Conservation (phyloP, 192 early-diverging fungal species). For the Phlyctochytrium planicorne region DNA sequence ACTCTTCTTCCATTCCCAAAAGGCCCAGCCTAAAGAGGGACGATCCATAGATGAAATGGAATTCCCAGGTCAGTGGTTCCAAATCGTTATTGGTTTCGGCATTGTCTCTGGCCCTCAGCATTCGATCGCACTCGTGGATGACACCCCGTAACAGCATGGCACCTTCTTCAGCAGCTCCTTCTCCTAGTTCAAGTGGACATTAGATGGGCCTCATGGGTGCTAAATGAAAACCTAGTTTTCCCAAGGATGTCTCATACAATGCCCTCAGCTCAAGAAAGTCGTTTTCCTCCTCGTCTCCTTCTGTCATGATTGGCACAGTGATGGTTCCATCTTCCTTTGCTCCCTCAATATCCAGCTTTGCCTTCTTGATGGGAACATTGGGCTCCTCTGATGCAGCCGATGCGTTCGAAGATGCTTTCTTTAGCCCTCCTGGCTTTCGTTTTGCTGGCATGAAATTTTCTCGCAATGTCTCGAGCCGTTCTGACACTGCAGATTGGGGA, state of each 20-base stretch:
- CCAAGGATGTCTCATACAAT: constrained; percentile 14
- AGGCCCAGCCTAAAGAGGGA: constrained; percentile 29
- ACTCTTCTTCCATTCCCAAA: constrained; percentile 8
- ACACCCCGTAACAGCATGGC: constrained; percentile 29
- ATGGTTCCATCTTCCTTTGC: not conserved
- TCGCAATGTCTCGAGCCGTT: constrained; percentile 54
- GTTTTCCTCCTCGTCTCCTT: not conserved
- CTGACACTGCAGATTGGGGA: constrained; percentile 92
- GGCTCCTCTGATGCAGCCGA: not conserved
- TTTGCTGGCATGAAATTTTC: constrained; percentile 11
- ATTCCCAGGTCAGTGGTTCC: constrained; percentile 19
- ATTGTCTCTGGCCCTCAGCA: constrained; percentile 15
- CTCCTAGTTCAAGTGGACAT: not conserved
- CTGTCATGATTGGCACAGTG: not conserved
- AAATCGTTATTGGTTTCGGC: constrained; percentile 15
- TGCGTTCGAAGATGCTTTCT: constrained; percentile 10
- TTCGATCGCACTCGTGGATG: constrained; percentile 36
- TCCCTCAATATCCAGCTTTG: not conserved
- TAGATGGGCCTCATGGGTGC: not conserved
- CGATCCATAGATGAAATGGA: constrained; percentile 34
- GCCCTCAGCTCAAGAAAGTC: constrained; percentile 15
- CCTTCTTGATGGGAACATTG: not conserved
- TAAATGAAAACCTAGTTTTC: constrained; percentile 1
- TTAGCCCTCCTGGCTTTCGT: constrained; percentile 18
- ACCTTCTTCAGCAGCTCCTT: constrained; percentile 32